Evolutionary conservation across 306 rosid genomes (phyloP).

Genomic region (Fagus sylvatica): DNA sequence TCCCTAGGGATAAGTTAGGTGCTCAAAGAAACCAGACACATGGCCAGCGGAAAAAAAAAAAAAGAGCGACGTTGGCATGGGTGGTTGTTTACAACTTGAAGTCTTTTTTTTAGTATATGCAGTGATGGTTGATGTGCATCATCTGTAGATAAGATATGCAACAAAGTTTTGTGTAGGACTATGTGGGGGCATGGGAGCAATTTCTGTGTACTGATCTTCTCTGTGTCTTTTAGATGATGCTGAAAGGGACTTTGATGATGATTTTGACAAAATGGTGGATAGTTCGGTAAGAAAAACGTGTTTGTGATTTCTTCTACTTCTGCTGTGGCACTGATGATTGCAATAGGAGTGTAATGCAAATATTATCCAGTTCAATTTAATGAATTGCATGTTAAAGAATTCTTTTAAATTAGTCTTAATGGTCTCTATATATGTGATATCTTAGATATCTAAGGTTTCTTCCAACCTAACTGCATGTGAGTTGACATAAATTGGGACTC

Average conservation of each 20-base stretch:
- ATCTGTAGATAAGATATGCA: not conserved
- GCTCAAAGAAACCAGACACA: not conserved
- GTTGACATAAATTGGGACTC: not conserved
- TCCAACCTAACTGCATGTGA: not conserved
- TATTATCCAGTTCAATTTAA: too few species aligned
- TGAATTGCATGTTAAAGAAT: too few species aligned
- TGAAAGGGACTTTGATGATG: constrained; percentile 44
- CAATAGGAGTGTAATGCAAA: too few species aligned
- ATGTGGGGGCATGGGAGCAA: constrained; percentile 2
- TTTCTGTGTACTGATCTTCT: constrained; percentile 8
- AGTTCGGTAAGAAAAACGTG: constrained; percentile 51
- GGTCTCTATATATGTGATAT: too few species aligned
- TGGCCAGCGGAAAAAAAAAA: not conserved
- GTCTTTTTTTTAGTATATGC: not conserved
- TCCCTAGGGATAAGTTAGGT: not conserved
- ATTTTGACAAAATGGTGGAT: constrained; percentile 55
- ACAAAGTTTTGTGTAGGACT: not conserved
- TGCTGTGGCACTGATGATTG: not conserved
- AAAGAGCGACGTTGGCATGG: not conserved
- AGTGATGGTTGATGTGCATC: not conserved
- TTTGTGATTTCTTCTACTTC: not conserved
- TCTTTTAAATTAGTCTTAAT: too few species aligned
- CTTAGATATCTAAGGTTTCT: not conserved
- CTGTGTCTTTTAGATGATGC: constrained; percentile 45
- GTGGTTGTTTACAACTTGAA: constrained; percentile 1